Evolutionary conservation across 805 yeast genomes (phyloP), one percentile per base, ranked within the genome.

Genomic region (Millerago galiae): DNA sequence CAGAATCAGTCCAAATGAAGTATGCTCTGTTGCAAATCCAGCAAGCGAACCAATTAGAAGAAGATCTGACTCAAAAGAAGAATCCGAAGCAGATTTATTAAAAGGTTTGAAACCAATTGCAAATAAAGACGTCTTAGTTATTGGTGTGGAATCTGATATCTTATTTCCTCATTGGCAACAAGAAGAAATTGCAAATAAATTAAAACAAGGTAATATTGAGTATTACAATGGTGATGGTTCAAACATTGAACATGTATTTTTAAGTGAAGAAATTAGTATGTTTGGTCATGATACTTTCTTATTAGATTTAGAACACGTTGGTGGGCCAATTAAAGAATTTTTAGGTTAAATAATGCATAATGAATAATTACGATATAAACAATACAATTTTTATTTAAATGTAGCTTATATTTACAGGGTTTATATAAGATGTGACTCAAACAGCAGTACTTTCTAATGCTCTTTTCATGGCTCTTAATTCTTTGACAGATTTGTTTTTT

Each of bases 91-190:
- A 5, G 96, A 90, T 58, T 67, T 90, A 33, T 62, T 69, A 17
- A 62, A 67, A 15, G 97, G 97, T 2, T 65, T 90, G 69, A 54
- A 58, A 26, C 74, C 75, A 24, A 66, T 90, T 43, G 70, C 82
- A 2, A 70, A 80, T 49, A 77, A 79, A 46, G 79, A 83, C 28
- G 71, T 85, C 4, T 67, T 90, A 43, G 86, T 90, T 4, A 74
- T 90, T 40, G 97, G 97, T 10, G 96, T 89, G n/a, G 93, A 86
- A 57, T 82, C 93, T 1, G 97, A 90, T 59, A 84, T 85, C 33
- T 70, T 90, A 40, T 90, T 90, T 69, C 97, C 97, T 1, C 86
- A 82, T 30, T 87, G 96, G 95, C 97, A 90, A 66, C 97, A 90
- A 63, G 65, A 80, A 43, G 96, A 90, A 58, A 79, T 87, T 43